Evolutionary conservation across 2,329 filamentous ascomycete genomes (phyloP).

Genomic region (Beauveria australis): DNA sequence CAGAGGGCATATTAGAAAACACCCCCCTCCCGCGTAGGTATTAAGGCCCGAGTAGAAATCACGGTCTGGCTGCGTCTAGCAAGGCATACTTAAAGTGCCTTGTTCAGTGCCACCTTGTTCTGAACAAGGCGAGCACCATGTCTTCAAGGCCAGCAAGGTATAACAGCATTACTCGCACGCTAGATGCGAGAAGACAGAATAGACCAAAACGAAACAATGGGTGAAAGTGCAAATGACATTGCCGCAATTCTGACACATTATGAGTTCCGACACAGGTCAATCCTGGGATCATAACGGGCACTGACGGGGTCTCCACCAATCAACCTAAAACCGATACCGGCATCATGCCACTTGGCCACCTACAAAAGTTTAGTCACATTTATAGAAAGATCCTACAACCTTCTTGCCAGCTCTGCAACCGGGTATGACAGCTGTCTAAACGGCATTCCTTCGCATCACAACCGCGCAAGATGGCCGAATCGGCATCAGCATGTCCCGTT

Average conservation of each 20-base stretch:
- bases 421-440: conserved; percentile 5
- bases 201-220: not conserved
- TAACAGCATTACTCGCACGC: no score
- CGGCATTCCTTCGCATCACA: not conserved
- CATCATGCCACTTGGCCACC: not conserved
- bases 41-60: not conserved
- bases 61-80: not conserved
- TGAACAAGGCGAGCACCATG: no score
- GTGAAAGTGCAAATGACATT: no score
- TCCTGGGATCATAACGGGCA: not conserved
- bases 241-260: no score
- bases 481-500: conserved; percentile 32
- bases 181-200: no score
- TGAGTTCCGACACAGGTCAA: not conserved
- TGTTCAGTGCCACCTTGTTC: not conserved
- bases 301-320: not conserved
- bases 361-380: conserved; percentile 6
- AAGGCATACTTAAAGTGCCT: not conserved
- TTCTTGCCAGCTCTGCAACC: not conserved
- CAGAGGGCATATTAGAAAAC: no score
- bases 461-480: conserved; percentile 13
- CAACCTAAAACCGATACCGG: conserved; percentile 7
- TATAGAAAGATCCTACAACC: not conserved
- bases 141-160: no score
- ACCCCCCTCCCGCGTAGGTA: no score